Base-by-base conservation (phyloP, 2,329 filamentous ascomycete genomes). In the Balansia obtecta region DNA sequence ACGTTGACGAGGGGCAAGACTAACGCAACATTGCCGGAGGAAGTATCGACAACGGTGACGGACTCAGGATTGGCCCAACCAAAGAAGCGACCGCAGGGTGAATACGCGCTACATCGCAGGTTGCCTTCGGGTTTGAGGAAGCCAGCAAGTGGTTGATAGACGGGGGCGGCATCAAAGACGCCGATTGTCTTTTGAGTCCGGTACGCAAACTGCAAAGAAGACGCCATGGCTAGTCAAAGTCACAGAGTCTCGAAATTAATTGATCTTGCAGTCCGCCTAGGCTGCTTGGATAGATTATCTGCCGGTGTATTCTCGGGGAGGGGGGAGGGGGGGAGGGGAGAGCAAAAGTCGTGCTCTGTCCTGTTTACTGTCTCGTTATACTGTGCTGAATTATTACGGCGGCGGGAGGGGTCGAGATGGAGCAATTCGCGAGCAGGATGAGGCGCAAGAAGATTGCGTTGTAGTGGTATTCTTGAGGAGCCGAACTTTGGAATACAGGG, bases 101-200 rank as follows among this genome's bases (percentile, higher is more conserved):
- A 97, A 75, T 98, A 98, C 63, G 82, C 82, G 76, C 86, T 94
- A 74, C 89, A 97, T 68, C 93, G 86, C 64, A 95, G 80, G 72
- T 91, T 95, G 65, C 90, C 91, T 76, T 95, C 87, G 54, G 91
- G 90, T 71, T 85, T 88, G 61, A 67, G 67, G 68, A 97, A 96
- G 61, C 86, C 91, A 63, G 86, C 73, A 64, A 97, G 78, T 64
- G 84, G 73, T 69, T 87, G 80, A 72, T 98, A 98, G 64, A 85
- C 80, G 54, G 93, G 93, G 59, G 83, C 86, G 63, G 89, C 88
- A 74, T 97, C 87, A 71, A 95, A 82, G 70, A 97, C 77, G 64
- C 90, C 90, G 74, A 98, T 90, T 69, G 83, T 85, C 82, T 96
- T 97, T 72, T 90, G 86, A 70, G 93, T 96, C 73, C 93, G 88